These are phyloP conservation scores for Fusarium sp. DNA, from an alignment of 2,329 filamentous ascomycete species.

Conservation along the genomic window DNA sequence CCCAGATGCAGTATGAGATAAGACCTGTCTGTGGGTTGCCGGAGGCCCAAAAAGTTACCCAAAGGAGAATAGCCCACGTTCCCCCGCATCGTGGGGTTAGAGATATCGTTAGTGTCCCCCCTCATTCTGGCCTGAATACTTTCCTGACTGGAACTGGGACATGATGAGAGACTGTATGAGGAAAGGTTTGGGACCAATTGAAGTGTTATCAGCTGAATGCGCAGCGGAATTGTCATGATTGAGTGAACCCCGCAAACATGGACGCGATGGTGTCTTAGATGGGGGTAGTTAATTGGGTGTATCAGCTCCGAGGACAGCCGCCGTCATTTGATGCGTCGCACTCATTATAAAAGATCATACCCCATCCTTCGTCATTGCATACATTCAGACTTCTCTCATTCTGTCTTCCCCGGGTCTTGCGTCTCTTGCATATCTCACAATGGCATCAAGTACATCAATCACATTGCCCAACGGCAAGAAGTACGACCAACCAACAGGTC, in stretches of 20 bases:
- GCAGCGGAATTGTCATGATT: not conserved
- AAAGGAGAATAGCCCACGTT: slow-evolving; percentile 13
- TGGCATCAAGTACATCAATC: slow-evolving; percentile 32
- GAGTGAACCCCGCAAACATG: slow-evolving; percentile 4
- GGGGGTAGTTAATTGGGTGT: not conserved
- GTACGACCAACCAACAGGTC: slow-evolving; percentile 51
- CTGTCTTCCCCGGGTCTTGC: not conserved
- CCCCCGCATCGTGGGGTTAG: slow-evolving; percentile 16
- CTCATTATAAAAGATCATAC: slow-evolving; percentile 16
- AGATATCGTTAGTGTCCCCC: not conserved
- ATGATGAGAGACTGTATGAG: not conserved
- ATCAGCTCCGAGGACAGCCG: not conserved
- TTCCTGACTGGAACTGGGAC: slow-evolving; percentile 18
- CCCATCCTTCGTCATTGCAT: not conserved
- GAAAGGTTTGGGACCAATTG: not conserved
- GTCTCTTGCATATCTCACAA: not conserved
- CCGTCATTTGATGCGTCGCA: not conserved
- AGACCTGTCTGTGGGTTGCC: not conserved
- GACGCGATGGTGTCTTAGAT: not conserved
- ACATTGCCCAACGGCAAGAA: slow-evolving; percentile 42
- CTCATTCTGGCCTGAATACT: slow-evolving; percentile 23
- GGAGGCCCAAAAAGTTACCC: slow-evolving; percentile 31
- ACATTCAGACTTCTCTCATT: not conserved
- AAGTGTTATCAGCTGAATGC: not conserved
- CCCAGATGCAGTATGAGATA: slow-evolving; percentile 25